phyloP scores from a whole-genome alignment of 768 basidiomycete genomes.

The Tulasnella sp. region DNA sequence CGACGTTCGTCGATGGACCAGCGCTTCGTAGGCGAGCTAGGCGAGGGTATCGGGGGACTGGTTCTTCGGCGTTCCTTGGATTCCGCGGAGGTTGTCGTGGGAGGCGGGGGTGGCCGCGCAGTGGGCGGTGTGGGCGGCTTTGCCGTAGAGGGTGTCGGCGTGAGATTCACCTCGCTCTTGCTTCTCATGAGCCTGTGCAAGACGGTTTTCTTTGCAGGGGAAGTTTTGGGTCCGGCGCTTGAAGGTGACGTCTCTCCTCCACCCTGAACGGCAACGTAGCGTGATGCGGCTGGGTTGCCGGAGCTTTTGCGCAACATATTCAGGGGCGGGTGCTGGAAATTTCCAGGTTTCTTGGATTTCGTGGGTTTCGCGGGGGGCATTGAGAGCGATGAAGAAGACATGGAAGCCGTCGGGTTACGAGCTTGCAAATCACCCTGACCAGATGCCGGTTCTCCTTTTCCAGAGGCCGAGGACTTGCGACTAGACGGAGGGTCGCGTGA shows the following conservation, averaged over 20 bases:
- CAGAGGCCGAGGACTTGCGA: neutral
- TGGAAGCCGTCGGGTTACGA: neutral
- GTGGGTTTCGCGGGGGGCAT: neutral
- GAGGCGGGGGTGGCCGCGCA: neutral
- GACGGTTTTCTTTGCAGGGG: constrained; percentile 8
- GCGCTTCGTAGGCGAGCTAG: constrained; percentile 18
- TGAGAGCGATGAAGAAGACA: neutral
- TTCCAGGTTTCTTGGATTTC: neutral
- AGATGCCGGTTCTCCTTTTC: neutral
- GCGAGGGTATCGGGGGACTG: neutral
- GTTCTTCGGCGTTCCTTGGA: constrained; percentile 7
- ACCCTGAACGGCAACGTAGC: constrained; percentile 1
- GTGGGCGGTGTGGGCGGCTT: neutral
- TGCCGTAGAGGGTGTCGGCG: neutral
- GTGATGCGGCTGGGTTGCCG: neutral
- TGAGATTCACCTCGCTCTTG: constrained; percentile 12
- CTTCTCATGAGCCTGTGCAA: constrained; percentile 16
- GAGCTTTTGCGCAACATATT: neutral
- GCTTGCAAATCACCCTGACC: neutral
- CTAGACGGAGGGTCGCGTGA: neutral
- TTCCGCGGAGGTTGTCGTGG: neutral
- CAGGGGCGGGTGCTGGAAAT: neutral
- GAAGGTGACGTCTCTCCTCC: neutral
- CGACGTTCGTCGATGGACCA: constrained; percentile 21
- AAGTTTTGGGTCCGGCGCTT: neutral